Percentiles rank a stretch among this genome's conserved stretches.
phyloP scores from a whole-genome alignment of 441 rosid genomes.

The Daphne laureola region DNA sequence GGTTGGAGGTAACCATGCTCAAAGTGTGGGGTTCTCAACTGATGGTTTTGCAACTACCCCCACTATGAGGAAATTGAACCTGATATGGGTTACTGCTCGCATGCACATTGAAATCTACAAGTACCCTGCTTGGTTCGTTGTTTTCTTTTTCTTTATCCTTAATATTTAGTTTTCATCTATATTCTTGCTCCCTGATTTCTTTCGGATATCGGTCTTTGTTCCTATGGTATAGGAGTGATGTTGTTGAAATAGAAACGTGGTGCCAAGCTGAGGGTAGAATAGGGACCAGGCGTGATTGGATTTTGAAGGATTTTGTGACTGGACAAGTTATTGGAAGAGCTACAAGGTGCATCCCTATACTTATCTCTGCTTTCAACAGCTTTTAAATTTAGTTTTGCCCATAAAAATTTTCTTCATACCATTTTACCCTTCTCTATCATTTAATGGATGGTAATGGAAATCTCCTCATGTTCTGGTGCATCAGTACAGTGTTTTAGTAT shows the following conservation, averaged over 20 bases:
- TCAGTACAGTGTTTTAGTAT: not conserved
- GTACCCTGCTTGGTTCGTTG: slow-evolving; percentile 77
- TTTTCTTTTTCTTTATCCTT: slow-evolving; percentile 3
- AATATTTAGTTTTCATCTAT: not conserved
- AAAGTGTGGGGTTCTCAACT: slow-evolving; percentile 85
- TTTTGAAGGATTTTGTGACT: slow-evolving; percentile 59
- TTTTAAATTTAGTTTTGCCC: no score
- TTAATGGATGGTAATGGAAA: no score
- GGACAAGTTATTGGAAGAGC: slow-evolving; percentile 92
- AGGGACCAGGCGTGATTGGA: slow-evolving; percentile 96
- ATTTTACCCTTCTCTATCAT: not conserved
- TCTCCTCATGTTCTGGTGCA: no score
- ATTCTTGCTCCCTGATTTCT: not conserved
- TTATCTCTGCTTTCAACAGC: no score
- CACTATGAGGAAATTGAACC: slow-evolving; percentile 88
- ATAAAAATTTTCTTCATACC: not conserved
- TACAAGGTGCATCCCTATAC: slow-evolving; percentile 47
- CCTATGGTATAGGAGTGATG: slow-evolving; percentile 67
- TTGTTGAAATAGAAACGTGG: slow-evolving; percentile 95
- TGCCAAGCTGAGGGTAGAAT: slow-evolving; percentile 92
- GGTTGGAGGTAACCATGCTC: slow-evolving; percentile 92
- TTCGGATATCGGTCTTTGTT: not conserved
- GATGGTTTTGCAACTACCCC: slow-evolving; percentile 89
- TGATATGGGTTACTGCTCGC: slow-evolving; percentile 96
- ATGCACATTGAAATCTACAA: slow-evolving; percentile 94